Evolutionary conservation across 2,329 filamentous ascomycete species (phyloP).

Genomic region (Anthostomella pinea): DNA sequence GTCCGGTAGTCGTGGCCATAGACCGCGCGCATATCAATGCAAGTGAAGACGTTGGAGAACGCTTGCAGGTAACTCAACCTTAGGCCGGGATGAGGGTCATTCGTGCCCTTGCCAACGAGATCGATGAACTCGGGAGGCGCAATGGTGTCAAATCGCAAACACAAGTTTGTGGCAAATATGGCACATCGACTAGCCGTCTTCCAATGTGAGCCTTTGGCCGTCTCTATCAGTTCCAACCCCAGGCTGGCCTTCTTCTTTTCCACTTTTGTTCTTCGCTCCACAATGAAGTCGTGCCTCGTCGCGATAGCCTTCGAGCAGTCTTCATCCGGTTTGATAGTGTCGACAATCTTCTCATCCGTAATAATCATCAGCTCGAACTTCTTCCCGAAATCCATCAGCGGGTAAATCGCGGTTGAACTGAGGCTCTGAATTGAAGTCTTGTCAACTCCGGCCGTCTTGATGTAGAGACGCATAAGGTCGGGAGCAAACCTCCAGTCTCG

Average conservation of each 20-base stretch:
- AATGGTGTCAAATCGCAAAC: conserved; percentile 85
- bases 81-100: conserved; percentile 86
- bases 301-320: conserved; percentile 61
- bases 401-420: conserved; percentile 75
- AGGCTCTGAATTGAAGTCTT: conserved; percentile 93
- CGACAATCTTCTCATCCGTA: conserved; percentile 67
- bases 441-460: conserved; percentile 84
- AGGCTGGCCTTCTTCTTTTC: conserved; percentile 80
- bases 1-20: conserved; percentile 86
- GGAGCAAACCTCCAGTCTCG: conserved; percentile 96
- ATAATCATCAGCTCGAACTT: conserved; percentile 84
- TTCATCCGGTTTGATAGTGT: conserved; percentile 66
- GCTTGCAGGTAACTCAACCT: conserved; percentile 78
- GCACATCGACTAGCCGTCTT: conserved; percentile 89
- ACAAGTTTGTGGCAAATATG: conserved; percentile 86
- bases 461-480: conserved; percentile 83
- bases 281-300: conserved; percentile 69
- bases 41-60: conserved; percentile 73
- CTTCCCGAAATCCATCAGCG: conserved; percentile 88
- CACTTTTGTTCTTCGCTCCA: conserved; percentile 70
- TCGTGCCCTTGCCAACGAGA: conserved; percentile 76
- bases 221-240: conserved; percentile 75
- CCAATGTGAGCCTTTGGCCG: conserved; percentile 84
- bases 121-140: conserved; percentile 80
- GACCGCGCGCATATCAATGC: conserved; percentile 80